Evolutionary conservation across 176 grass and related monocot species (phyloP).

Genomic region (Luzula sylvatica): DNA sequence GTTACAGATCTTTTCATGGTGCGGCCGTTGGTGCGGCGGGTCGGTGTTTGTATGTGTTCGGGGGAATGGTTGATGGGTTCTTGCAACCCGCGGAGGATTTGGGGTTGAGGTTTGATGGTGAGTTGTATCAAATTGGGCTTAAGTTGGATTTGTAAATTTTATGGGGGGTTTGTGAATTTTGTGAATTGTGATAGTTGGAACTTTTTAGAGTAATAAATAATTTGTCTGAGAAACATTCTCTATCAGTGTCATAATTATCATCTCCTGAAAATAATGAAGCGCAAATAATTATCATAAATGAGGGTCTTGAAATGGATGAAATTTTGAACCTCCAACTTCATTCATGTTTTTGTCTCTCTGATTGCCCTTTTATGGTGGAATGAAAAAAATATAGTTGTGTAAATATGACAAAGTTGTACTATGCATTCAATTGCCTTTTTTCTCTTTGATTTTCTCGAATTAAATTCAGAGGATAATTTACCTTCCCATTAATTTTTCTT

Average conservation of each 20-base stretch:
- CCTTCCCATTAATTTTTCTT: no score
- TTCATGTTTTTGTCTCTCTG: no score
- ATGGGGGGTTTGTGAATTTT: slow-evolving; percentile 7
- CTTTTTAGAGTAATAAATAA: neutral
- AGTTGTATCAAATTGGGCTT: slow-evolving; percentile 69
- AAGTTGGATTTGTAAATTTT: slow-evolving; percentile 42
- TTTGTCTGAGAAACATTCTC: neutral
- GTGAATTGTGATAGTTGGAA: slow-evolving; percentile 3
- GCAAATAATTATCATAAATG: no score
- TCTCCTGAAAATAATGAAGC: no score
- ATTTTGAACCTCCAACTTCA: no score
- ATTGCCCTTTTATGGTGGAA: no score
- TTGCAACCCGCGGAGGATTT: slow-evolving; percentile 23
- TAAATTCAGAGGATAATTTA: no score
- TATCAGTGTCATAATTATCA: neutral
- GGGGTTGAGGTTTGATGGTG: slow-evolving; percentile 62
- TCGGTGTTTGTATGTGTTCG: slow-evolving; percentile 58
- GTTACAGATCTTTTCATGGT: slow-evolving; percentile 79
- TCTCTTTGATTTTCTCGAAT: no score
- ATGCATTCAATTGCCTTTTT: no score
- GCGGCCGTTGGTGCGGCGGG: slow-evolving; percentile 65
- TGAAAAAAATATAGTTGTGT: no score
- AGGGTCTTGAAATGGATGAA: no score
- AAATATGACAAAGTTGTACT: no score
- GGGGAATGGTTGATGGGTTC: slow-evolving; percentile 67